These are phyloP conservation scores for Calonectria leucothoes DNA, from an alignment of 2,329 filamentous ascomycete genomes.

Conservation along the genomic window DNA sequence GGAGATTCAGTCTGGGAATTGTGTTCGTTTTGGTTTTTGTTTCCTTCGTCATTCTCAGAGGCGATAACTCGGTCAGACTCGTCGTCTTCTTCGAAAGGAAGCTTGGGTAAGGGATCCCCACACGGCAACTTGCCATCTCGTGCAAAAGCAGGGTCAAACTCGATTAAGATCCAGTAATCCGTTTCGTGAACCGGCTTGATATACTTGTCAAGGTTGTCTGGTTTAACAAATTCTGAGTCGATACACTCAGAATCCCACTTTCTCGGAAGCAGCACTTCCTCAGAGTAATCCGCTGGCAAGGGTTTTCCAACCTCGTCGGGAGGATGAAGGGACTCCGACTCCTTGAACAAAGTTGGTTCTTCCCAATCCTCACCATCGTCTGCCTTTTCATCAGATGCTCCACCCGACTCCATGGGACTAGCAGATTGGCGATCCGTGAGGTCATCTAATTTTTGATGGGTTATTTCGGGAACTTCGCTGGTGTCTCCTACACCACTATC, in stretches of 20 bases:
- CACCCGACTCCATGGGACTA: conserved; percentile 20
- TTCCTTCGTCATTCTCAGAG: conserved; percentile 34
- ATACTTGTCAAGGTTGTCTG: conserved; percentile 57
- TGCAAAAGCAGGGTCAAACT: conserved; percentile 58
- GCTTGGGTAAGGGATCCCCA: conserved; percentile 33
- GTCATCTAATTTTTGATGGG: conserved; percentile 24
- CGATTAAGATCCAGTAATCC: conserved; percentile 52
- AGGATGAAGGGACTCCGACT: conserved; percentile 46
- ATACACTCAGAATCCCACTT: conserved; percentile 56
- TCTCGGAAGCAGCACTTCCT: conserved; percentile 58
- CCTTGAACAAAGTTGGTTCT: conserved; percentile 51
- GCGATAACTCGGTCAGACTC: conserved; percentile 24
- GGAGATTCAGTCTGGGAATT: conserved; percentile 22
- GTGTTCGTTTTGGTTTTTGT: conserved; percentile 26
- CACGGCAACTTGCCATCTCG: conserved; percentile 36
- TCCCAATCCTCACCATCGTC: conserved; percentile 54
- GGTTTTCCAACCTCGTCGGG: conserved; percentile 62
- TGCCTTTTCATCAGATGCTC: conserved; percentile 14
- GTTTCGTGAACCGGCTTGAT: conserved; percentile 54
- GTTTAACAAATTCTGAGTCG: conserved; percentile 57
- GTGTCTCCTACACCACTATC: not conserved
- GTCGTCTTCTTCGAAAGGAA: conserved; percentile 13
- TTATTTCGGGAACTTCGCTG: conserved; percentile 11
- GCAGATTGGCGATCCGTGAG: conserved; percentile 16
- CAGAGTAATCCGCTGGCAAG: conserved; percentile 54